These are phyloP conservation scores for Quercus rubra DNA, from an alignment of 306 rosid genomes.

Conservation along the genomic window DNA sequence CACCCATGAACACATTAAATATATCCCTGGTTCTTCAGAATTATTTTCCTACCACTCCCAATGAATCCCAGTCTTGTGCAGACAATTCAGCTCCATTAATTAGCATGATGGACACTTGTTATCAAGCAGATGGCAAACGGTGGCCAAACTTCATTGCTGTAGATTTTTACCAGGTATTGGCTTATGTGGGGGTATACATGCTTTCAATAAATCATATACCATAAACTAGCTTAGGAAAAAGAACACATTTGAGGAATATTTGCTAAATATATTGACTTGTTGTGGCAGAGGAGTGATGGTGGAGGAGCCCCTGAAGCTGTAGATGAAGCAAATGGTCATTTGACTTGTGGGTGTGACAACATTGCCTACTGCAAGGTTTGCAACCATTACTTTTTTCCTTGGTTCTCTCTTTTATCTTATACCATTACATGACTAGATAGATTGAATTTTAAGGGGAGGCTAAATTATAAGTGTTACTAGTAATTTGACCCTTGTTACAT, in stretches of 20 bases:
- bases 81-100: constrained; percentile 76
- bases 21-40: constrained; percentile 65
- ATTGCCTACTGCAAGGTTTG: constrained; percentile 94
- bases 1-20: constrained; percentile 56
- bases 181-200: background rate
- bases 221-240: background rate
- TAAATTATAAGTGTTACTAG: too few species aligned
- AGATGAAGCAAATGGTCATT: constrained; percentile 86
- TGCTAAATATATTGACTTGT: background rate
- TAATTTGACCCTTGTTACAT: constrained; percentile 11
- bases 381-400: constrained; percentile 5
- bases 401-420: background rate
- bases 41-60: constrained; percentile 62
- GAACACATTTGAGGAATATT: background rate
- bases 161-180: constrained; percentile 71
- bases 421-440: background rate
- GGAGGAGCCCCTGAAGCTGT: constrained; percentile 95
- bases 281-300: constrained; percentile 81
- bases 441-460: too few species aligned
- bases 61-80: constrained; percentile 47
- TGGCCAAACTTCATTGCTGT: constrained; percentile 97
- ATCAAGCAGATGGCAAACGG: constrained; percentile 58
- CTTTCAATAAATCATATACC: background rate
- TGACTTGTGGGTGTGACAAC: constrained; percentile 85
- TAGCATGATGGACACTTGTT: constrained; percentile 56